Percentiles rank a stretch among this genome's conserved stretches.
Conservation (phyloP, 352 stramenopile species). For the Thraustochytrium sp. region DNA sequence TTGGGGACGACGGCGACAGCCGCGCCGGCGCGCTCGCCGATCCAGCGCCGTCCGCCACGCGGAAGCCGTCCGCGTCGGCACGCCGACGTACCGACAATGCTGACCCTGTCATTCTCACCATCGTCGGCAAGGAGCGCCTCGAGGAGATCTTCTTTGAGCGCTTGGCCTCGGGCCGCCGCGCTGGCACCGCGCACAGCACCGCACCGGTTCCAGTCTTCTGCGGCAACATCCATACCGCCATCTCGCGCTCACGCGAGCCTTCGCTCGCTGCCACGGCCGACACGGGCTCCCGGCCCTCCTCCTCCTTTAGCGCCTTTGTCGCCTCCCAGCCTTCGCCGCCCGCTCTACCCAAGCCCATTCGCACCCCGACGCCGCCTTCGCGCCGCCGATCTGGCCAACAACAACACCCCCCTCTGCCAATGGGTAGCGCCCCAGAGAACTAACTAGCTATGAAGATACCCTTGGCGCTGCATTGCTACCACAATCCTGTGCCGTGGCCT, state of each 20-base stretch:
- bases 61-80: neutral
- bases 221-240: too few relatives aligned
- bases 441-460: neutral
- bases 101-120: slow-evolving; percentile 8
- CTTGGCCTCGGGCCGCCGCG: neutral
- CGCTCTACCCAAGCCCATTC: neutral
- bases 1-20: neutral
- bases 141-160: slow-evolving; percentile 22
- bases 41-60: neutral
- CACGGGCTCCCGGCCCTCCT: too few relatives aligned
- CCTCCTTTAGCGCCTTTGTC: too few relatives aligned
- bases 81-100: neutral
- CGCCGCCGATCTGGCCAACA: neutral
- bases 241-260: too few relatives aligned
- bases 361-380: neutral
- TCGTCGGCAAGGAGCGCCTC: neutral
- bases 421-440: neutral
- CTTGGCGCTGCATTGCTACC: neutral
- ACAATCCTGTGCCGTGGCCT: neutral
- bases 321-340: neutral
- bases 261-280: too few relatives aligned
- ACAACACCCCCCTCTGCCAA: neutral
- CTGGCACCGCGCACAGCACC: too few relatives aligned
- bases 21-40: neutral
- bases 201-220: neutral